Evolutionary conservation across 202 grass and related monocot genomes (phyloP), one percentile per base, ranked within the genome.

Genomic region (Musa balbisiana): DNA sequence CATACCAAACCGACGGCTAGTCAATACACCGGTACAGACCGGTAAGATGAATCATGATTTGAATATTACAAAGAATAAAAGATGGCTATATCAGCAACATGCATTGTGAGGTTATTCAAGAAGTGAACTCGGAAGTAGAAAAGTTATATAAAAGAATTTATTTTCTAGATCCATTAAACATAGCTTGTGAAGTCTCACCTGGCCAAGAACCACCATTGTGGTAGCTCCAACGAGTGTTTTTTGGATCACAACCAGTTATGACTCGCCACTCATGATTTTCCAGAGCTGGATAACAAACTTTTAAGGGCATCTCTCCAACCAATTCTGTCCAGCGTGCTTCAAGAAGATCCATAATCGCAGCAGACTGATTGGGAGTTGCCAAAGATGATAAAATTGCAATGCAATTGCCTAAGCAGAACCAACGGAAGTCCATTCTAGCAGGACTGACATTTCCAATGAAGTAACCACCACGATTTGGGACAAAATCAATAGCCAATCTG

Each of bases 271-370:
- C 66, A 2, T 69, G 27, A 69, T 15, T 49, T 69, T 69, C 66
- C 19, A 69, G 33, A 69, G 66, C 66, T 49, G 66, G 66, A 50
- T 69, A 69, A 51, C 66, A 69, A 49, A 69, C 33, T 49, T 69
- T 66, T 11, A 66, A 13, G 8, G 64, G 64, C 64, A 66, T 66
- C 12, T 69, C 17, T 51, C 43, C 33, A 43, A 49, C 13, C 13
- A 69, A 11, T n/a, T 49, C 43, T 49, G 13, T 51, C 43, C 43
- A 50, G 5, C 16, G 21, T 26, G 9, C 64, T 27, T 66, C 64
- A 11, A 66, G 10, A 27, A 66, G 64, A 27, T 66, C 25, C 11
- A 66, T 24, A 66, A 66, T 66, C 2, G 23, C 64, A 24, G 24
- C 23, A 66, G 64, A 9, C 25, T 66, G 64, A 26, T 29, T 21